Evolutionary conservation across 192 early-diverging fungal species (phyloP), one percentile per base, ranked within the genome.

Genomic region (Podila epigama): DNA sequence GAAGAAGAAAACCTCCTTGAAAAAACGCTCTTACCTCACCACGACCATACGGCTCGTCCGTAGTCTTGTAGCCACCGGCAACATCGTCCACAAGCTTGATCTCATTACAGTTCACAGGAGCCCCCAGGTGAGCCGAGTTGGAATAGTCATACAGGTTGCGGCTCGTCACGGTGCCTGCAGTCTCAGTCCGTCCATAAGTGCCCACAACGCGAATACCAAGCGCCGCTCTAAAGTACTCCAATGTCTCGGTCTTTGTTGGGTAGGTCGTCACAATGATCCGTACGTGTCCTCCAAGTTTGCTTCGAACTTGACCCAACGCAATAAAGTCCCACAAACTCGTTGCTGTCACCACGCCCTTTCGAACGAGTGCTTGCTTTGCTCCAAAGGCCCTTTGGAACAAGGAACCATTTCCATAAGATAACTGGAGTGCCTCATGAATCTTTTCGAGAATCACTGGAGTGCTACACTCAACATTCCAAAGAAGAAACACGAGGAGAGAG

Each of bases 11-110:
- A n/a, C n/a, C n/a, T n/a, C n/a, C n/a, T n/a, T n/a, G n/a, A n/a
- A n/a, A n/a, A n/a, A n/a, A n/a, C n/a, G n/a, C 2, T 48, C 75
- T 84, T 62, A 93, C 70, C 71, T 93, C 91, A 61, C 91, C 91
- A 56, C 97, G 89, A 29, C 94, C 90, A 62, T 81, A 85, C 12
- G 88, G 82, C 18, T 68, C 51, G 39, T 84, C 82, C 2, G 51
- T 66, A 28, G 79, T 54, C 4, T 63, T 64, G 36, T 81, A 83
- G 33, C 81, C 69, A 25, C 70, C 60, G 52, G 82, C 79, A 40
- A 75, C 65, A 40, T 81, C 81, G 59, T 85, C 87, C 0, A 88
- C 83, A n/a, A 92, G 82, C 68, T 88, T 89, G 57, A 91, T 68
- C 61, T 92, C 91, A 20, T 83, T 80, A 57, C 82, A 83, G 5